Conservation (phyloP, 2,329 filamentous ascomycete species). For the Diaporthe nobilis region DNA sequence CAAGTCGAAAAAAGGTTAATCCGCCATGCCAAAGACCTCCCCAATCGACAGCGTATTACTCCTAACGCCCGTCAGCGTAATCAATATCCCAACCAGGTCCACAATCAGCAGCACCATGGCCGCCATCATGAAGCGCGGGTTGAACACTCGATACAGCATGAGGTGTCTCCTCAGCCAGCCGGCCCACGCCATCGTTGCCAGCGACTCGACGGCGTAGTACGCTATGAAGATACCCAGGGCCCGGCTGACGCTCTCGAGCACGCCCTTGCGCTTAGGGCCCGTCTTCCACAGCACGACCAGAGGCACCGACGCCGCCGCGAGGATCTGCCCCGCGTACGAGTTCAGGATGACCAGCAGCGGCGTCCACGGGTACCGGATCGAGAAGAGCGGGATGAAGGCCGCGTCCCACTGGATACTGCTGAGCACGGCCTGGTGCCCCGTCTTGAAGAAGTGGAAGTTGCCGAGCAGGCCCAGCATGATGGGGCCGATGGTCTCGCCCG, state of each 20-base stretch:
- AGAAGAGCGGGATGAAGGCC: slow-evolving; percentile 89
- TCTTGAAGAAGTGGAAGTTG: slow-evolving; percentile 97
- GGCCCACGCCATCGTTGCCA: slow-evolving; percentile 92
- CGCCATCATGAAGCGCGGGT: slow-evolving; percentile 90
- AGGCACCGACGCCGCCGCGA: slow-evolving; percentile 84
- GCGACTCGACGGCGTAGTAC: slow-evolving; percentile 85
- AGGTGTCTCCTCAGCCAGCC: slow-evolving; percentile 90
- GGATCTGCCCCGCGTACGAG: slow-evolving; percentile 89
- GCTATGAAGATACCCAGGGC: slow-evolving; percentile 81
- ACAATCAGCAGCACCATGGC: slow-evolving; percentile 80
- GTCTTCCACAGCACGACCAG: slow-evolving; percentile 92
- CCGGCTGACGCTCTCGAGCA: slow-evolving; percentile 79
- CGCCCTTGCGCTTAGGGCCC: slow-evolving; percentile 77
- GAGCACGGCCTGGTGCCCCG: slow-evolving; percentile 92
- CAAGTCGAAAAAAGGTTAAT: slow-evolving; percentile 49
- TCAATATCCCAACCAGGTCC: slow-evolving; percentile 79
- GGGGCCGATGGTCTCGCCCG: slow-evolving; percentile 83
- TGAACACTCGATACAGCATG: slow-evolving; percentile 97
- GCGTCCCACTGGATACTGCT: slow-evolving; percentile 95
- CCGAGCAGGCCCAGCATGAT: slow-evolving; percentile 89
- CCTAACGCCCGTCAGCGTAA: slow-evolving; percentile 81
- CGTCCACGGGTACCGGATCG: slow-evolving; percentile 89
- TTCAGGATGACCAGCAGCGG: slow-evolving; percentile 87
- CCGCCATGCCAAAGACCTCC: slow-evolving; percentile 89
- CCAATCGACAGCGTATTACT: slow-evolving; percentile 83